Evolutionary conservation across 306 rosid genomes (phyloP).

Genomic region (Cicer pinnatifidum): DNA sequence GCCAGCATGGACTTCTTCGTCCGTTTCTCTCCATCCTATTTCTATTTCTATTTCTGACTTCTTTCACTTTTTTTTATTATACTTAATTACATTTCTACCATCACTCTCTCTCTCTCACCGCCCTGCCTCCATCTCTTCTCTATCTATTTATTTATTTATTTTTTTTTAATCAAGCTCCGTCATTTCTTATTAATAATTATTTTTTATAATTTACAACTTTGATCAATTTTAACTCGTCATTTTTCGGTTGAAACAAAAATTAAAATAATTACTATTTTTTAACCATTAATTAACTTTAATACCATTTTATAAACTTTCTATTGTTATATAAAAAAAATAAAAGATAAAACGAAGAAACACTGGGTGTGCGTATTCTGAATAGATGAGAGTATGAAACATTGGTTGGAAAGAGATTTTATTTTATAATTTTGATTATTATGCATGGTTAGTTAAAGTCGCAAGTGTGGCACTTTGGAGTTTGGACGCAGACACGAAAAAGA

Average conservation of each 20-base stretch:
- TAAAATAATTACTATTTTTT: no score
- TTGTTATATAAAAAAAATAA: no score
- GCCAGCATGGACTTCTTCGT: slow-evolving; percentile 90
- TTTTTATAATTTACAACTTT: neutral
- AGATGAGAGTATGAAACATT: no score
- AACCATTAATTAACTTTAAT: neutral
- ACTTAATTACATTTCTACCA: neutral
- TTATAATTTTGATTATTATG: no score
- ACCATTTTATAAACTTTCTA: neutral
- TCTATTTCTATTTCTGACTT: neutral
- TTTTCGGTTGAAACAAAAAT: no score
- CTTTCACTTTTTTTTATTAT: neutral
- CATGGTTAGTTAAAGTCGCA: neutral
- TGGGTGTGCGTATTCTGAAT: no score
- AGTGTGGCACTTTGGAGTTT: neutral
- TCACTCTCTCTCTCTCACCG: neutral
- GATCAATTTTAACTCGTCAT: no score
- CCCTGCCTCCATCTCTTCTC: neutral
- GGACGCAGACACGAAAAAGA: neutral
- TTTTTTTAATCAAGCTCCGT: no score
- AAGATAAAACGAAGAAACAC: no score
- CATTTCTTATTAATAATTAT: no score
- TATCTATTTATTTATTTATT: no score
- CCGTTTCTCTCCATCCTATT: slow-evolving; percentile 54
- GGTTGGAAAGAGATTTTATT: no score